Conservation (phyloP, 2,329 filamentous ascomycete genomes). For the Paraphoma chrysanthemicola region DNA sequence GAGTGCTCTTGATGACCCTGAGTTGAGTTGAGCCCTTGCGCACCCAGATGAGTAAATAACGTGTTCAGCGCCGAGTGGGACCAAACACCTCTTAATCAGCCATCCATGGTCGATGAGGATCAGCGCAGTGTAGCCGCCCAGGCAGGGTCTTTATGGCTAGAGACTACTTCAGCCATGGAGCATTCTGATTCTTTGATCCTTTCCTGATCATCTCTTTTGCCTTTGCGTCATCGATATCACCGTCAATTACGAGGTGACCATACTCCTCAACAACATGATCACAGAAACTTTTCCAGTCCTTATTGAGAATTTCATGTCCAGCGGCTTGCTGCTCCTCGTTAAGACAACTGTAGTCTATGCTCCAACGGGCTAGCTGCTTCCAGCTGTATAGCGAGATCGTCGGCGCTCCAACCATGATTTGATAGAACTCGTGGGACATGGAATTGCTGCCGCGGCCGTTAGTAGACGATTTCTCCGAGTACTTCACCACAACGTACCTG, state of each 20-base stretch:
- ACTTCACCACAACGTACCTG: conserved; percentile 53
- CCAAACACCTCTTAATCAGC: not conserved
- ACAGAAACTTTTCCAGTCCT: conserved; percentile 67
- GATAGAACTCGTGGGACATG: conserved; percentile 79
- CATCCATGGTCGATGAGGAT: not conserved
- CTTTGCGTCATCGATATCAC: conserved; percentile 9
- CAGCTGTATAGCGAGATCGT: conserved; percentile 73
- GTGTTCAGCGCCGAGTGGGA: not conserved
- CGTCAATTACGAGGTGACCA: conserved; percentile 16
- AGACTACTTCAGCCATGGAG: not conserved
- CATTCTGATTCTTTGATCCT: not conserved
- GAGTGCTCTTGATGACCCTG: not conserved
- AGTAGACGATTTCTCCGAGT: not conserved
- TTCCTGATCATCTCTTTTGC: conserved; percentile 3
- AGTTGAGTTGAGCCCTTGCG: not conserved
- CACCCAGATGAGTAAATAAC: no score
- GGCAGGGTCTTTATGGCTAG: not conserved
- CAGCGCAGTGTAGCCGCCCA: not conserved
- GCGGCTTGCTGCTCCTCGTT: conserved; percentile 45
- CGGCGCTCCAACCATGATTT: conserved; percentile 72
- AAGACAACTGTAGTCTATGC: conserved; percentile 54
- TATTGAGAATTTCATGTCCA: conserved; percentile 57
- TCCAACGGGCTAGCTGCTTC: conserved; percentile 66
- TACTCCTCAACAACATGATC: conserved; percentile 56
- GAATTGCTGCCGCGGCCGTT: conserved; percentile 62